phyloP scores from a whole-genome alignment of 2,329 filamentous ascomycete species.

The Fusarium zealandicum region DNA sequence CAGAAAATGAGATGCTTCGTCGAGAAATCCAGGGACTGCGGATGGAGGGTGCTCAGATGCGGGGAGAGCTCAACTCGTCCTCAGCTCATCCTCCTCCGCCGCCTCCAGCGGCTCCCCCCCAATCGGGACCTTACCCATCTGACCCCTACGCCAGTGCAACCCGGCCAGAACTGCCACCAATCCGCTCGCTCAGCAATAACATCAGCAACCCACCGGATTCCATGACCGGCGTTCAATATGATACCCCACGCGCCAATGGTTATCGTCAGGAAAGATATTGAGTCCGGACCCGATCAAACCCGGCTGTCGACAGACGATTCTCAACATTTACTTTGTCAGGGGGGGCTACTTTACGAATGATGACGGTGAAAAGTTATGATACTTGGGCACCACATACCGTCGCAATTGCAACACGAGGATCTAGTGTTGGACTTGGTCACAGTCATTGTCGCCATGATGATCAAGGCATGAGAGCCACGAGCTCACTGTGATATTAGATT shows the following conservation, averaged over 20 bases:
- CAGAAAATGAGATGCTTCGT: conserved; percentile 58
- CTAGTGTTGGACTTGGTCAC: conserved; percentile 9
- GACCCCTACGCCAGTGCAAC: conserved; percentile 45
- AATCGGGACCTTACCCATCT: conserved; percentile 39
- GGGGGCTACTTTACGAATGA: conserved; percentile 36
- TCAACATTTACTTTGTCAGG: conserved; percentile 25
- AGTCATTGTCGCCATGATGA: conserved; percentile 12
- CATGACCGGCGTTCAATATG: conserved; percentile 73
- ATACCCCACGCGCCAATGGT: conserved; percentile 56
- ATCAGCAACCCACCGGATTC: conserved; percentile 59
- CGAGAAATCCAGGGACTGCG: conserved; percentile 57
- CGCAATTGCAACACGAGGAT: conserved; percentile 21
- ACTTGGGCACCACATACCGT: conserved; percentile 23
- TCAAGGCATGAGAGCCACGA: conserved; percentile 11
- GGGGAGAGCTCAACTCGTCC: conserved; percentile 45
- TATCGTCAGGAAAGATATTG: conserved; percentile 54
- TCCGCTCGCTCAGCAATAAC: conserved; percentile 59
- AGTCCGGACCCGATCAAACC: conserved; percentile 2
- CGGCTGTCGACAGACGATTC: conserved; percentile 1
- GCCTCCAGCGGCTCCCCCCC: conserved; percentile 24
- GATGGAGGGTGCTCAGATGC: conserved; percentile 58
- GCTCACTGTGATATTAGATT: conserved; percentile 35
- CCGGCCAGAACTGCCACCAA: conserved; percentile 63
- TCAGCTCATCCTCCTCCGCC: conserved; percentile 39
- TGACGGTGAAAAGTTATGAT: conserved; percentile 40